Evolutionary conservation across 192 early-diverging fungal genomes (phyloP).

Genomic region (Entomortierella chlamydospora): DNA sequence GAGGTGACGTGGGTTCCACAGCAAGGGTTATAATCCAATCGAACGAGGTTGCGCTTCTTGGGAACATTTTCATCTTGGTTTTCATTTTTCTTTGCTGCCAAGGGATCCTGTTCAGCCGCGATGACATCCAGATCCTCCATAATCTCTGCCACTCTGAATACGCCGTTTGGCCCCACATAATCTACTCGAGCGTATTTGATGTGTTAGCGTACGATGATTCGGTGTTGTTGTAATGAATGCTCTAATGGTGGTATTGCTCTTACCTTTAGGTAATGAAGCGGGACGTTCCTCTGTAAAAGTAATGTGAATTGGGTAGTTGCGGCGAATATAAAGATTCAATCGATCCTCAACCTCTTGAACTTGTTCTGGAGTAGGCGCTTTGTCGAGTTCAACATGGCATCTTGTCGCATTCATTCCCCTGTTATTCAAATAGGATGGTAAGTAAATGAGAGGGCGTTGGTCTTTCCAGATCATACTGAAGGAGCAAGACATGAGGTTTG

Average conservation of each 20-base stretch:
- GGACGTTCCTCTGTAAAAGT: conserved; percentile 61
- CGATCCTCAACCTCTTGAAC: conserved; percentile 62
- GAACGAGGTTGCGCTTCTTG: conserved; percentile 58
- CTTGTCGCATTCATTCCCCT: conserved; percentile 66
- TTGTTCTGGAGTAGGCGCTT: conserved; percentile 57
- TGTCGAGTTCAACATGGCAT: conserved; percentile 71
- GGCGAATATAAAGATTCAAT: conserved; percentile 68
- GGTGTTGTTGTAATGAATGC: too few species aligned
- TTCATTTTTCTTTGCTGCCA: neutral
- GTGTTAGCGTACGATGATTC: too few species aligned
- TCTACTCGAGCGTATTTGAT: conserved; percentile 8
- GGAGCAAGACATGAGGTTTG: neutral
- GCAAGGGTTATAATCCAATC: conserved; percentile 72
- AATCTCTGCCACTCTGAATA: conserved; percentile 43
- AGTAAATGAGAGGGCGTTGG: too few species aligned
- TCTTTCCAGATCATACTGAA: neutral
- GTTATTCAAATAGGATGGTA: neutral
- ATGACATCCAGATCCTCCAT: conserved; percentile 52
- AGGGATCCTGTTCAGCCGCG: conserved; percentile 36
- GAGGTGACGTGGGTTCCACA: conserved; percentile 78
- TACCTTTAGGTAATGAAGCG: conserved; percentile 64
- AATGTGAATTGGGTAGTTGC: conserved; percentile 61
- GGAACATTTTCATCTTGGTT: neutral
- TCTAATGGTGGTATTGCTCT: too few species aligned
- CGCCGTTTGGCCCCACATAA: conserved; percentile 50